Percentiles rank a stretch among this genome's conserved stretches.
Conservation (phyloP, 352 stramenopile species). For the Phytopythium kandeliae region DNA sequence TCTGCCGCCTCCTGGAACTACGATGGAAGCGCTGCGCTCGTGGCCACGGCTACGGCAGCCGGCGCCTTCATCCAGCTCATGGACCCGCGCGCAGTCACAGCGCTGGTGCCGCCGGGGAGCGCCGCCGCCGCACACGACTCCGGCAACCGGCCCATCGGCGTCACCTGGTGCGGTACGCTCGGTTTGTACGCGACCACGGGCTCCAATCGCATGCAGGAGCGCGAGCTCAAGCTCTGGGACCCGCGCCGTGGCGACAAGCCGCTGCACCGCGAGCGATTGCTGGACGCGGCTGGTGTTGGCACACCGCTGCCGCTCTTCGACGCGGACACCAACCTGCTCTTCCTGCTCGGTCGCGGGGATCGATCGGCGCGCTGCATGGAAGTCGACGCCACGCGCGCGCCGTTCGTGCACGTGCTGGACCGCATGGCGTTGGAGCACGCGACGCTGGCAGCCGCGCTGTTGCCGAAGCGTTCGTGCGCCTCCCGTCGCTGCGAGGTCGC, state of each 20-base stretch:
- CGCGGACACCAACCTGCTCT: constrained; percentile 58
- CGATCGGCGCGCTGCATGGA: constrained; percentile 57
- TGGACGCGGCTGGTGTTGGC: constrained; percentile 48
- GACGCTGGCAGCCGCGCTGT: constrained; percentile 45
- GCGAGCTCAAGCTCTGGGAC: constrained; percentile 80
- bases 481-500: constrained; percentile 56
- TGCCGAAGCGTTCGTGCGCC: constrained; percentile 52
- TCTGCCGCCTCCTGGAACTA: constrained; percentile 59
- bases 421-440: constrained; percentile 32
- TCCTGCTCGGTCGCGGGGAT: constrained; percentile 67
- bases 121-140: constrained; percentile 31
- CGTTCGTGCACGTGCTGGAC: constrained; percentile 39
- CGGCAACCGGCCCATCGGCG: constrained; percentile 37
- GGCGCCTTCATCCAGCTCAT: constrained; percentile 46
- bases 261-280: constrained; percentile 53
- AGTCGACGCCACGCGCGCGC: constrained; percentile 32
- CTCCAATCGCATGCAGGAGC: constrained; percentile 57
- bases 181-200: constrained; percentile 56
- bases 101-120: neutral
- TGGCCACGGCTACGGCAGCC: constrained; percentile 30
- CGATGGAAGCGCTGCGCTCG: constrained; percentile 48
- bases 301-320: constrained; percentile 69
- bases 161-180: constrained; percentile 51
- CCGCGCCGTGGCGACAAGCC: constrained; percentile 30
- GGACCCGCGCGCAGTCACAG: constrained; percentile 34